Evolutionary conservation across 2,329 filamentous ascomycete species (phyloP), one percentile per base, ranked within the genome.

Genomic region (Alternaria infectoria): DNA sequence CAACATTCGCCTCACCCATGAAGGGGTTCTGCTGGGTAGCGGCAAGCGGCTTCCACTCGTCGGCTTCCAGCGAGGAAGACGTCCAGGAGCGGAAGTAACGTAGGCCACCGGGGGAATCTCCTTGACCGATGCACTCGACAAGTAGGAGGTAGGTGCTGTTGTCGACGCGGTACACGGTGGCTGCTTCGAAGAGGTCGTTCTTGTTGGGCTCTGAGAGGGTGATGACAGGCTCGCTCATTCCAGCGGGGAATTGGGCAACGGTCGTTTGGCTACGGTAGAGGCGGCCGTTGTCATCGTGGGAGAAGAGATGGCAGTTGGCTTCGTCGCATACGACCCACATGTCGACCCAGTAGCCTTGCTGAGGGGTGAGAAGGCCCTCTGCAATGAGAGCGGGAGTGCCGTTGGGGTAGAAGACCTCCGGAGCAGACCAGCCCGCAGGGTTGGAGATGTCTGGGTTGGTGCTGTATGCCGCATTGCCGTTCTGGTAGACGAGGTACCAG

Each of bases 321-420:
- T 62, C 56, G 66, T 82, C 80, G 71, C 80, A 83, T 54, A 83
- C 80, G 23, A 81, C 76, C 79, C 80, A 81, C 80, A 82, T 81
- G 66, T 82, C 81, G 12, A 82, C 79, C 80, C 81, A 83, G 67
- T 80, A 80, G 8, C 80, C 80, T 7, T 64, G 59, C n/a, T 72
- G 74, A 15, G 61, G 62, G 19, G 21, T 57, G 15, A 54, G 19
- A 11, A 81, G 74, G 49, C 79, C 77, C 6, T 75, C 50, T 3
- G 66, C 62, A 57, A 81, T 78, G 44, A 76, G 75, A 9, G 61
- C 57, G 1, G 81, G 80, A 9, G 69, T 75, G 28, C 70, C 69
- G 47, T 61, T 69, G 15, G 67, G 54, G 62, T 79, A 83, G 67
- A 83, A 82, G 13, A 67, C 74, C 55, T 74, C 69, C 1, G 78